Base-by-base conservation (phyloP, 2,329 filamentous ascomycete species). In the Aspergillus niger region DNA sequence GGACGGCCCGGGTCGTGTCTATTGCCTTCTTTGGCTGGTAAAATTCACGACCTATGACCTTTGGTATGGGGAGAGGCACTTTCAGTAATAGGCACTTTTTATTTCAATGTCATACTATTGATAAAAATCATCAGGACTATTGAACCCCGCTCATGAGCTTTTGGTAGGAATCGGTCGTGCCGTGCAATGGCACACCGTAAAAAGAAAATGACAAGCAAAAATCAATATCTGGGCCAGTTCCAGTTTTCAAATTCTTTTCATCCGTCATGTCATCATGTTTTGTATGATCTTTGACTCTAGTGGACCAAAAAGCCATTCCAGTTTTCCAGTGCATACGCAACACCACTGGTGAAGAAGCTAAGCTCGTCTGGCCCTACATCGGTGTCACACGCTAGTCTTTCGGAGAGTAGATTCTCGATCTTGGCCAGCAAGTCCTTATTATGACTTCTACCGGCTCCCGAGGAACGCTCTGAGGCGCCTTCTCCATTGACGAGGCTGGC, bases 301-400 rank as follows among this genome's bases (percentile, higher is more conserved):
- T n/a, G 10, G 15, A 52, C 41, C 49, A 55, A 15, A 36, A 36
- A 48, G 48, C 15, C 24, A 17, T 57, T 59, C 67, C 66, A 66
- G 39, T 67, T 66, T 15, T 66, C 60, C 20, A 77, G 65, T 2
- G 74, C 74, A 58, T 75, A 73, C 6, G 67, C 69, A 50, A 77
- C 66, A 17, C 74, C 74, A 13, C 75, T 74, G 11, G 77, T 75
- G 51, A 79, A 76, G 61, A 78, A 79, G 57, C 73, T 72, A 38
- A 78, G 65, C 54, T 79, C 74, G 58, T 78, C 74, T 13, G 72
- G 66, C 26, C 69, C 70, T 17, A 79, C 67, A 3, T 70, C 64
- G 44, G 66, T 62, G 8, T 70, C 72, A 28, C 64, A 66, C 24
- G 68, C 67, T 36, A 78, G 60, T 53, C 75, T 68, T 55, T 78